These are phyloP conservation scores for Aspergillus sp. DNA, from an alignment of 2,329 filamentous ascomycete species.

Conservation along the genomic window DNA sequence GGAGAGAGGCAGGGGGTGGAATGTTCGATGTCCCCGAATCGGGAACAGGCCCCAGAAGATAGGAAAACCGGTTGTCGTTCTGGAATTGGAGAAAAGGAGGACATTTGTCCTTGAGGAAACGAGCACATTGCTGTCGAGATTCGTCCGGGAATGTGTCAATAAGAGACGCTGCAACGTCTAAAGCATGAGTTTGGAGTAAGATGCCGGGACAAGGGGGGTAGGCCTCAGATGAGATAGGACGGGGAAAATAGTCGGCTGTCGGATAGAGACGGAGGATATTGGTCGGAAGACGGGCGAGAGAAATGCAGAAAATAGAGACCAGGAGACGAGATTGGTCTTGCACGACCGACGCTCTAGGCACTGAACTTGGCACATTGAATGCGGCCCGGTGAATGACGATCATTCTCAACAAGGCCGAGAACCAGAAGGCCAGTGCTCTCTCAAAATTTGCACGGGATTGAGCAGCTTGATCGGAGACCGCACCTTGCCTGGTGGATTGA, in stretches of 20 bases:
- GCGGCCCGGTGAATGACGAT: constrained; percentile 39
- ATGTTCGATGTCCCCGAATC: constrained; percentile 20
- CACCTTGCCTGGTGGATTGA: constrained; percentile 13
- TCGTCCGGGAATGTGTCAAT: constrained; percentile 46
- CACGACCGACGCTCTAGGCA: constrained; percentile 22
- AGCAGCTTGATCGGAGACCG: constrained; percentile 11
- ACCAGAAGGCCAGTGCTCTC: constrained; percentile 37
- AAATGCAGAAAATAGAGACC: constrained; percentile 39
- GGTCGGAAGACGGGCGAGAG: constrained; percentile 36
- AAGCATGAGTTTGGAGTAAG: constrained; percentile 37
- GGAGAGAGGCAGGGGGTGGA: constrained; percentile 25
- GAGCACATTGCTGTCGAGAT: constrained; percentile 39
- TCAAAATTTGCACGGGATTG: constrained; percentile 25
- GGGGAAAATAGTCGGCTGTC: constrained; percentile 29
- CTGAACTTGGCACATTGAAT: constrained; percentile 25
- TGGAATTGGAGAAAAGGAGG: constrained; percentile 36
- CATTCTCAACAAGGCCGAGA: constrained; percentile 40
- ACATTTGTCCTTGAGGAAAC: constrained; percentile 43
- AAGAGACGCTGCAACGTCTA: constrained; percentile 45
- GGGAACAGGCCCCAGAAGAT: constrained; percentile 39
- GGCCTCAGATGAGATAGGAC: constrained; percentile 18
- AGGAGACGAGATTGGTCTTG: constrained; percentile 37
- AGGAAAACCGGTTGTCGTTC: constrained; percentile 39
- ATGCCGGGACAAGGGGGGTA: constrained; percentile 30
- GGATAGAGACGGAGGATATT: constrained; percentile 30